phyloP scores from a whole-genome alignment of 169 alveolate genomes.

The Eimeria nieschulzi region DNA sequence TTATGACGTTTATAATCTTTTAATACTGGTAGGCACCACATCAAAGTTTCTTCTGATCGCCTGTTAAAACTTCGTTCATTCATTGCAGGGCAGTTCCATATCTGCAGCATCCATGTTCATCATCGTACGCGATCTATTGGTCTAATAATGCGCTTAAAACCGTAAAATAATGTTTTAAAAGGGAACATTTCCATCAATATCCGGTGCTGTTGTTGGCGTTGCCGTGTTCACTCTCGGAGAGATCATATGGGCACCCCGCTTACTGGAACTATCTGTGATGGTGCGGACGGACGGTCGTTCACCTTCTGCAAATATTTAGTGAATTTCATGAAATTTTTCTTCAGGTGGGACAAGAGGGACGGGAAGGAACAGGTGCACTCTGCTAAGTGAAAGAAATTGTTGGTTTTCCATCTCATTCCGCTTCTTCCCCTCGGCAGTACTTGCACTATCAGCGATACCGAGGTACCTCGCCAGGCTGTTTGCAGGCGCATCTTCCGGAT shows the following conservation, averaged over 20 bases:
- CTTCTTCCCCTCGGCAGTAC: neutral
- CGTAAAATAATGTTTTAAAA: neutral
- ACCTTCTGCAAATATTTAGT: too few relatives aligned
- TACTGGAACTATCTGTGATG: constrained; percentile 52
- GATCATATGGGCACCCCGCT: constrained; percentile 75
- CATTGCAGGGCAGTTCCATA: constrained; percentile 27
- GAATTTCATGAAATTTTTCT: too few relatives aligned
- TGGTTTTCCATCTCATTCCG: neutral
- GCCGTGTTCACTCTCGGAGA: constrained; percentile 68
- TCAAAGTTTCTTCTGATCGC: too few relatives aligned
- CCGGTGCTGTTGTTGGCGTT: constrained; percentile 52
- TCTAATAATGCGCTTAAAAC: neutral
- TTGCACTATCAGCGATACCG: constrained; percentile 64
- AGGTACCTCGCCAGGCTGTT: constrained; percentile 45
- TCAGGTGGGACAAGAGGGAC: constrained; percentile 64
- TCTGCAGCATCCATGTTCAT: constrained; percentile 46
- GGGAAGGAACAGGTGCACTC: constrained; percentile 49
- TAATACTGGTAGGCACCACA: constrained; percentile 7
- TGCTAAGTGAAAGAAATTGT: neutral
- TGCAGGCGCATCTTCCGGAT: constrained; percentile 71
- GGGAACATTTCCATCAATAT: constrained; percentile 43
- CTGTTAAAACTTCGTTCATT: too few relatives aligned
- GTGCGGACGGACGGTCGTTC: neutral
- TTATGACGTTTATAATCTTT: neutral
- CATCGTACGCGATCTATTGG: constrained; percentile 11